phyloP scores from a whole-genome alignment of 257 asterid species.

The Eustoma russellianum region DNA sequence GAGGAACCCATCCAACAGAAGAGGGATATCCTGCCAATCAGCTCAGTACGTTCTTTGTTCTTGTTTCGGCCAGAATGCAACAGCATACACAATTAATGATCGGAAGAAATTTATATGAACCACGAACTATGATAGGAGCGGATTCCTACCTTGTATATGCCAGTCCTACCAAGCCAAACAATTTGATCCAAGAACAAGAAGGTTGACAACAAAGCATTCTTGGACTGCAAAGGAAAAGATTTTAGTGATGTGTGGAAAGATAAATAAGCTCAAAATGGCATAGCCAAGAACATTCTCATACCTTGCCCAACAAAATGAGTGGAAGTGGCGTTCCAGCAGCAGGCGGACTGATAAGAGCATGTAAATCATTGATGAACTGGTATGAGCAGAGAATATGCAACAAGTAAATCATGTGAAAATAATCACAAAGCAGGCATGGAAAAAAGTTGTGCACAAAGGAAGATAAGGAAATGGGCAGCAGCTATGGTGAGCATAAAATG shows the following conservation, averaged over 20 bases:
- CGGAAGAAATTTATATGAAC: neutral
- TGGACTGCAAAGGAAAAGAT: conserved; percentile 47
- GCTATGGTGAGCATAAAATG: neutral
- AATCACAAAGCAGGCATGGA: neutral
- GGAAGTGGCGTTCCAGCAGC: conserved; percentile 93
- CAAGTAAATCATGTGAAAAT: neutral
- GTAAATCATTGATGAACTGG: conserved; percentile 93
- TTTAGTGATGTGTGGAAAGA: neutral
- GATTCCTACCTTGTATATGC: conserved; percentile 69
- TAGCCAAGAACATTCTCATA: conserved; percentile 11
- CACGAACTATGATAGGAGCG: neutral
- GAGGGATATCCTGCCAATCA: conserved; percentile 77
- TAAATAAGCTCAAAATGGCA: conserved; percentile 5
- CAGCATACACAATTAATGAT: neutral
- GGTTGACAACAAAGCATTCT: conserved; percentile 77
- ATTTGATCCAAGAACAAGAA: conserved; percentile 94
- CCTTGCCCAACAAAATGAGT: conserved; percentile 81
- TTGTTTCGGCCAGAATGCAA: conserved; percentile 13
- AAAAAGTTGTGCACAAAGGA: neutral
- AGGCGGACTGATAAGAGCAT: conserved; percentile 70
- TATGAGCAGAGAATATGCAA: conserved; percentile 10
- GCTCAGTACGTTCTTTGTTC: conserved; percentile 81
- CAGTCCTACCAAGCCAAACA: conserved; percentile 88
- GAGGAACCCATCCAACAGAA: conserved; percentile 90
- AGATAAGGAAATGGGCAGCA: neutral